Evolutionary conservation across 2,329 filamentous ascomycete genomes (phyloP).

Genomic region (Hirsutella minnesotensis): DNA sequence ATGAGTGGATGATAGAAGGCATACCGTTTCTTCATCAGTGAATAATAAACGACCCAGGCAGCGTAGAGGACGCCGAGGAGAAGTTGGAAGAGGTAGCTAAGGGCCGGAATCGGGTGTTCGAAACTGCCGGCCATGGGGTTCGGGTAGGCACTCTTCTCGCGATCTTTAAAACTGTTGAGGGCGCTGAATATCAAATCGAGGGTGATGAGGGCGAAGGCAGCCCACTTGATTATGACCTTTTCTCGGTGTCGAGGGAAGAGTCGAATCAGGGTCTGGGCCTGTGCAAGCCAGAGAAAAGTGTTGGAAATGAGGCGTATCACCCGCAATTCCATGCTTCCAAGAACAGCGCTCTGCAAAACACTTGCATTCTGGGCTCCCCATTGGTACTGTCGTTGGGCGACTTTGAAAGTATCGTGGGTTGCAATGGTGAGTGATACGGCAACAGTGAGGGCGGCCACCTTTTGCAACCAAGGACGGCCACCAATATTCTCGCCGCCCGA

Average conservation of each 20-base stretch:
- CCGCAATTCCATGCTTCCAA: conserved; percentile 76
- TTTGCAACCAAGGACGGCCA: conserved; percentile 87
- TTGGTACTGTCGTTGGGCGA: conserved; percentile 71
- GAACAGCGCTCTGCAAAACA: conserved; percentile 63
- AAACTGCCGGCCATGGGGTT: conserved; percentile 60
- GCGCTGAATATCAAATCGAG: conserved; percentile 85
- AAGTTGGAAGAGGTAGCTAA: conserved; percentile 84
- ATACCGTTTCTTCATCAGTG: conserved; percentile 81
- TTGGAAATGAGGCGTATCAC: conserved; percentile 88
- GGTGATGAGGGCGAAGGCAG: conserved; percentile 84
- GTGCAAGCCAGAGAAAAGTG: conserved; percentile 92
- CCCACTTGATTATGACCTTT: conserved; percentile 98
- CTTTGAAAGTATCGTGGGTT: conserved; percentile 78
- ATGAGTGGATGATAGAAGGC: conserved; percentile 85
- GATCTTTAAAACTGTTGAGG: conserved; percentile 69
- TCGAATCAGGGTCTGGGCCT: conserved; percentile 91
- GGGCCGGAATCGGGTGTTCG: conserved; percentile 77
- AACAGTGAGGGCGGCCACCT: conserved; percentile 61
- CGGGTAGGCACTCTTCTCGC: conserved; percentile 31
- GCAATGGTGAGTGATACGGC: conserved; percentile 86
- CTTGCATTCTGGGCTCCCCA: conserved; percentile 70
- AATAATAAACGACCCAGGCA: conserved; percentile 88
- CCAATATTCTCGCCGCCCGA: conserved; percentile 74
- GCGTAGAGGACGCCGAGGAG: conserved; percentile 80
- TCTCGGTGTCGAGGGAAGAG: conserved; percentile 93